Evolutionary conservation across 1,284 basidiomycete species (phyloP), one percentile per base, ranked within the genome.

Genomic region (Cutaneotrichosporon sp.): DNA sequence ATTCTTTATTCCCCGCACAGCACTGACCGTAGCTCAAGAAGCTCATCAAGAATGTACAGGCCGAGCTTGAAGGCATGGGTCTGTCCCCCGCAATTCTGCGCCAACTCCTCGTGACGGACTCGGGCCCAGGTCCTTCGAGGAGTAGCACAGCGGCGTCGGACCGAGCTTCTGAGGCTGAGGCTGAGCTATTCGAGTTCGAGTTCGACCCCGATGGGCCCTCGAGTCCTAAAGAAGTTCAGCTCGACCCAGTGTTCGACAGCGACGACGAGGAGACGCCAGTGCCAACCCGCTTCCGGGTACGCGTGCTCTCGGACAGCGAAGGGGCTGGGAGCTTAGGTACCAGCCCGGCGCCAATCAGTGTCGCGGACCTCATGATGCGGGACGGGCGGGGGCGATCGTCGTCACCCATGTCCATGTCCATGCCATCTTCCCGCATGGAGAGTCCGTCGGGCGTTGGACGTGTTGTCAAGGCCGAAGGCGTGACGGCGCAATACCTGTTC

Each of bases 41-140:
- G 74, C 84, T 97, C 59, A 93, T 98, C 75, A 92, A 93, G 72
- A 86, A 89, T 76, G 87, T 95, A 55, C 91, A 90, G 0, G 81
- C 83, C 18, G 94, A 98, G 78, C 87, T 98, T 34, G 84, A 87
- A 9, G 84, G 86, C 8, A 83, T 95, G 59, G 94, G 93, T 9
- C 83, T 96, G 5, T 86, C 85, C 55, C 89, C 84, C 0, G 81
- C 83, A 7, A 83, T 87, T 0, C 80, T 88, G n/a, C 79, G 84
- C 58, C 81, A 82, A 58, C 78, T 86, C 9, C 77, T 85, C 21
- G 81, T 83, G 4, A 72, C 77, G 9, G 72, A 75, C 42, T 63
- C 66, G 18, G 60, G 30, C 5, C 13, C 30, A 8, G 31, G 51
- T 10, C 51, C 51, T 5, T 34, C 31, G 61, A n/a, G 38, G 2